These are phyloP conservation scores for Russula sp. DNA, from an alignment of 768 basidiomycete genomes.

Conservation along the genomic window DNA sequence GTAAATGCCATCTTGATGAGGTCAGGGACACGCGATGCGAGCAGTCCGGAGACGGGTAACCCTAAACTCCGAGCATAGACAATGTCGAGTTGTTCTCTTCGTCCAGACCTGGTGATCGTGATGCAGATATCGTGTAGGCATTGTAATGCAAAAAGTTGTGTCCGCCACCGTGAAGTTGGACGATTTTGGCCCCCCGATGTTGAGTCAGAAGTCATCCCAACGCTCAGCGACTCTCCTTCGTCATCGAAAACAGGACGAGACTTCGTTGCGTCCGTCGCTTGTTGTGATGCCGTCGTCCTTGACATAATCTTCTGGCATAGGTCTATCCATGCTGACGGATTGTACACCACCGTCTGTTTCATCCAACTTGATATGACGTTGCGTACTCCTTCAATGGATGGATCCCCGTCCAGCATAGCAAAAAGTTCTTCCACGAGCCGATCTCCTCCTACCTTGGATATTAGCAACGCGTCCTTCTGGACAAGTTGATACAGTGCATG, in stretches of 20 bases:
- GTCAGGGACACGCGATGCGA: constrained; percentile 86
- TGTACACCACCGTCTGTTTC: constrained; percentile 86
- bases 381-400: constrained; percentile 88
- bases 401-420: constrained; percentile 91
- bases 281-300: constrained; percentile 81
- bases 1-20: constrained; percentile 98
- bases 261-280: constrained; percentile 57
- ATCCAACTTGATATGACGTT: constrained; percentile 94
- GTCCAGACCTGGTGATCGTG: constrained; percentile 66
- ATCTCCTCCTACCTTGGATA: constrained; percentile 94
- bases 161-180: constrained; percentile 86
- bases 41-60: constrained; percentile 54
- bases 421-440: constrained; percentile 92
- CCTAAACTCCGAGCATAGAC: constrained; percentile 62
- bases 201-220: constrained; percentile 48
- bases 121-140: constrained; percentile 88
- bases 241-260: constrained; percentile 67
- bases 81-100: constrained; percentile 82
- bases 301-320: constrained; percentile 97
- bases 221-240: constrained; percentile 87
- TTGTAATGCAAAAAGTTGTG: constrained; percentile 89
- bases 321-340: constrained; percentile 97
- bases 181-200: constrained; percentile 42
- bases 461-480: constrained; percentile 86
- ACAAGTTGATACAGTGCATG: constrained; percentile 96